phyloP scores from a whole-genome alignment of 1,284 basidiomycete genomes.

The Trametes versicolor region DNA sequence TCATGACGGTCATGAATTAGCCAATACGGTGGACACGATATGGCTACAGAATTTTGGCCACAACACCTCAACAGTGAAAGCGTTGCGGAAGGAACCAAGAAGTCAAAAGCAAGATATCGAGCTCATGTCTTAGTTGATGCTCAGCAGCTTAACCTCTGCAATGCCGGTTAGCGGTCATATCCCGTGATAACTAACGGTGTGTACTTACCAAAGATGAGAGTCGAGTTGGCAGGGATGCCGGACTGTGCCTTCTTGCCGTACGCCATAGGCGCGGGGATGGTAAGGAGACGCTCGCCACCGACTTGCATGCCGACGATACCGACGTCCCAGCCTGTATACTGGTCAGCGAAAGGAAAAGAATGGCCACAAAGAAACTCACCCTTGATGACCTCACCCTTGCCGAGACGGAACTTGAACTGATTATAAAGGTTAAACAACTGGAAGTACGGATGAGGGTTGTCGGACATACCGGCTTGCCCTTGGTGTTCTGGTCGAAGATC shows the following conservation, averaged over 20 bases:
- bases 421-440: slow-evolving; percentile 16
- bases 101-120: not conserved
- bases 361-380: slow-evolving; percentile 51
- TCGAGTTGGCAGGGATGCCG: slow-evolving; percentile 74
- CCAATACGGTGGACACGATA: slow-evolving; percentile 5
- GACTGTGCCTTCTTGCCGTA: slow-evolving; percentile 69
- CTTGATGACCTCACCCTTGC: slow-evolving; percentile 92
- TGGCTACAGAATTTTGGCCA: slow-evolving; percentile 20
- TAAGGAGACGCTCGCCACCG: slow-evolving; percentile 89
- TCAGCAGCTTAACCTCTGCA: slow-evolving; percentile 78
- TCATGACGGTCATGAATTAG: slow-evolving; percentile 19
- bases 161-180: slow-evolving; percentile 30
- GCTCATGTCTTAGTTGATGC: slow-evolving; percentile 61
- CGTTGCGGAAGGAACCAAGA: not conserved
- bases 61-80: not conserved
- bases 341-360: not conserved
- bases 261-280: slow-evolving; percentile 76
- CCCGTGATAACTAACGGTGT: slow-evolving; percentile 1
- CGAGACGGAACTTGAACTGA: slow-evolving; percentile 88
- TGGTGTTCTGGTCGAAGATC: slow-evolving; percentile 90
- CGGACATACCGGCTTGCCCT: slow-evolving; percentile 81
- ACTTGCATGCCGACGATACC: slow-evolving; percentile 93
- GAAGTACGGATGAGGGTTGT: slow-evolving; percentile 20
- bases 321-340: slow-evolving; percentile 82
- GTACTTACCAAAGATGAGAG: slow-evolving; percentile 74